These are phyloP conservation scores for Spathaspora passalidarum DNA, from an alignment of 805 yeast genomes.

Conservation along the genomic window DNA sequence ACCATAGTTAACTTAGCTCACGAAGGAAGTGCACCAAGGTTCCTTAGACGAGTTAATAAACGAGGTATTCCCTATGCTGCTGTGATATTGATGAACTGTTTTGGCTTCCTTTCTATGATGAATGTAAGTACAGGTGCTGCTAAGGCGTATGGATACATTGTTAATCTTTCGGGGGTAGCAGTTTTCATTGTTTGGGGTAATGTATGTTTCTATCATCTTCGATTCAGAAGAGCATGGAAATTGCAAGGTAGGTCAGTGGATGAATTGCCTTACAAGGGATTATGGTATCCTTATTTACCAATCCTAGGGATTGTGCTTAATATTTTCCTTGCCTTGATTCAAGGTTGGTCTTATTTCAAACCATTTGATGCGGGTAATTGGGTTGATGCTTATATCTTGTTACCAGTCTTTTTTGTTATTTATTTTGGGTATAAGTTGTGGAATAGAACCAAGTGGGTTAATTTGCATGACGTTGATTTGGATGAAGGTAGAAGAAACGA, in stretches of 20 bases:
- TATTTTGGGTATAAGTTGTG: slow-evolving; percentile 36
- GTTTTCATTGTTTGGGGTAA: slow-evolving; percentile 68
- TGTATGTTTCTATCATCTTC: slow-evolving; percentile 51
- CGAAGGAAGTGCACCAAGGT: slow-evolving; percentile 57
- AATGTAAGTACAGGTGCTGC: slow-evolving; percentile 56
- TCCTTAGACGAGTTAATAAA: slow-evolving; percentile 49
- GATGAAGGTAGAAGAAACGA: slow-evolving; percentile 50
- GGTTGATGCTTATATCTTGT: slow-evolving; percentile 59
- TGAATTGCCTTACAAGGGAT: slow-evolving; percentile 35
- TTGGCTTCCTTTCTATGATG: slow-evolving; percentile 58
- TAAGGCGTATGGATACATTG: slow-evolving; percentile 56
- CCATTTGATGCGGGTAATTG: slow-evolving; percentile 50
- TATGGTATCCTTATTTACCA: slow-evolving; percentile 51
- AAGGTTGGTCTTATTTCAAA: slow-evolving; percentile 62
- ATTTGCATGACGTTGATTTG: slow-evolving; percentile 45
- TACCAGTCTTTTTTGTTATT: slow-evolving; percentile 53
- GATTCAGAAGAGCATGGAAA: slow-evolving; percentile 49
- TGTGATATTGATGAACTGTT: slow-evolving; percentile 49
- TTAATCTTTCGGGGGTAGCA: slow-evolving; percentile 63
- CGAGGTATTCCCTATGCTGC: slow-evolving; percentile 67
- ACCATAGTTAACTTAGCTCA: slow-evolving; percentile 62
- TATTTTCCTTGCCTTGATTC: slow-evolving; percentile 53
- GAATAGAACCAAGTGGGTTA: slow-evolving; percentile 41
- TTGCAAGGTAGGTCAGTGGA: slow-evolving; percentile 33
- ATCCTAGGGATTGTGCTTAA: slow-evolving; percentile 48